Conservation (phyloP, 2,329 filamentous ascomycete species). For the Hypoxylon sp. region DNA sequence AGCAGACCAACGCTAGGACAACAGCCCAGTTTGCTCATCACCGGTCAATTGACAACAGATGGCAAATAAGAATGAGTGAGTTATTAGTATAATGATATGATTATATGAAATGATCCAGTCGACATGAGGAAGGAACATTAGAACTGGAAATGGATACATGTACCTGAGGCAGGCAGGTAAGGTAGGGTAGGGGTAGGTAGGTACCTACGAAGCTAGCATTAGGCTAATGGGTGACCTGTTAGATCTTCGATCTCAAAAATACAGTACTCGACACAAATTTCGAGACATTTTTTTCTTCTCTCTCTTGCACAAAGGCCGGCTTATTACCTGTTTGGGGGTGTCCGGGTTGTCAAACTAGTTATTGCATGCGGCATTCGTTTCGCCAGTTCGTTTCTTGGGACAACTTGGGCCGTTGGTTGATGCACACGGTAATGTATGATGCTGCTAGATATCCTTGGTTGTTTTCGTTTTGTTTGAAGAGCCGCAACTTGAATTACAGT, state of each 20-base stretch:
- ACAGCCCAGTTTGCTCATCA: neutral
- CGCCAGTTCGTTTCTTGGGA: neutral
- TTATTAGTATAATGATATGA: neutral
- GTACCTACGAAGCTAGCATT: neutral
- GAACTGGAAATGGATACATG: no score
- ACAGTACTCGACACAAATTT: neutral
- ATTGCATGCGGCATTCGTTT: neutral
- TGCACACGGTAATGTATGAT: neutral
- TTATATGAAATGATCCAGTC: no score
- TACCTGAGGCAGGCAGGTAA: neutral
- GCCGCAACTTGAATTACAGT: slow-evolving; percentile 14
- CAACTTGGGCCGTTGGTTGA: neutral
- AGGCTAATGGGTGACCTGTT: neutral
- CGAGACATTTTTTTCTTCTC: neutral
- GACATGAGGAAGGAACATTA: no score
- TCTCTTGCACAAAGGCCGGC: neutral
- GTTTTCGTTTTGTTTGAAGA: slow-evolving; percentile 16
- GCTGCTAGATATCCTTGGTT: slow-evolving; percentile 5
- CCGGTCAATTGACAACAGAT: neutral
- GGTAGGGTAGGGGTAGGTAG: neutral
- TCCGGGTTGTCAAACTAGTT: neutral
- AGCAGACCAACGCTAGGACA: neutral
- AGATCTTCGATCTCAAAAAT: neutral
- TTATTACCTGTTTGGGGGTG: neutral
- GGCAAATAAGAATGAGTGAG: neutral